Evolutionary conservation across 2,329 filamentous ascomycete genomes (phyloP), one percentile per base, ranked within the genome.

Genomic region (Coleophoma cylindrospora): DNA sequence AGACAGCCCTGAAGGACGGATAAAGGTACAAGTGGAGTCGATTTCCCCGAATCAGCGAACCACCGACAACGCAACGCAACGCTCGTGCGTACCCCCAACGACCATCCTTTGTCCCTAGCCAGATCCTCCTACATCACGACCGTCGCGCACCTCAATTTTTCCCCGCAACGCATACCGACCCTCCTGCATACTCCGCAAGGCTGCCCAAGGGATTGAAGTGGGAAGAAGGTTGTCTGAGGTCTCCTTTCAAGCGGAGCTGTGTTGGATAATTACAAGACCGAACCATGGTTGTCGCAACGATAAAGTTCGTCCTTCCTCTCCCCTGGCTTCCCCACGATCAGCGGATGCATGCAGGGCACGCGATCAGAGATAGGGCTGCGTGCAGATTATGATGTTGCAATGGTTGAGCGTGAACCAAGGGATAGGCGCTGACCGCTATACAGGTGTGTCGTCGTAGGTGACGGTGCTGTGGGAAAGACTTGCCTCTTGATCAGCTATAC

Each of bases 401-500:
- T 34, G 15, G 15, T 32, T 19, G 27, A 41, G 37, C 27, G 17
- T n/a, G 15, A 14, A 37, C 32, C 15, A 27, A 21, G 34, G 19
- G 22, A 43, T 19, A 33, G 50, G 37, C 34, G 56, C 57, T 60
- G 54, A 57, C 50, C 15, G 32, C 36, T 38, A 14, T 64, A 60
- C 61, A 99, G 94, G 75, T 99, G 94, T 75, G 94, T 99, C 66
- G 94, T 99, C 63, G 94, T 99, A 65, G 94, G 94, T 70, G 94
- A 99, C 73, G 94, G 94, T 91, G 94, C 94, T 60, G 94, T 99
- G 62, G 94, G 94, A 71, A 99, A 99, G 81, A 99, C 94, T 60
- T 99, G 94, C 75, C 84, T 99, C 58, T 84, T 99, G 68, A 99
- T 99, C 76, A 95, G 90, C 70, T 99, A 99, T 75, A 99, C 94